phyloP scores from a whole-genome alignment of 441 rosid species.

The Mallotus japonicus region DNA sequence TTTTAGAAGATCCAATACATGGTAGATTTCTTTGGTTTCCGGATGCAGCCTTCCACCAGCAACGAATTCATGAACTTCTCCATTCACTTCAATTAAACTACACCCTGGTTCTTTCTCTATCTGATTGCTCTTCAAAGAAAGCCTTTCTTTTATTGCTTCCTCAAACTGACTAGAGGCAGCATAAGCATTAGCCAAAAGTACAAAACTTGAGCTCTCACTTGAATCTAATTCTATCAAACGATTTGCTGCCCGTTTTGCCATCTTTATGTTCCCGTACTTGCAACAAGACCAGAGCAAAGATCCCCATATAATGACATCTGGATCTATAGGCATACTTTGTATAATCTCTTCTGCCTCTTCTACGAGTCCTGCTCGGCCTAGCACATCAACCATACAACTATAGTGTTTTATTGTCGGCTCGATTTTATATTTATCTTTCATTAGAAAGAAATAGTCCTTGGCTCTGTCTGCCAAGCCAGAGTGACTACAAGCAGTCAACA shows the following conservation, averaged over 20 bases:
- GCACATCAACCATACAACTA: slow-evolving; percentile 53
- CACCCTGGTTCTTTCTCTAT: slow-evolving; percentile 48
- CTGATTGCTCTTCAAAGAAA: slow-evolving; percentile 36
- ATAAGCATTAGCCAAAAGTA: slow-evolving; percentile 42
- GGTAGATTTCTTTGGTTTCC: slow-evolving; percentile 47
- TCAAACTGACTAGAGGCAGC: slow-evolving; percentile 48
- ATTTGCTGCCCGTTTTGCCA: slow-evolving; percentile 49
- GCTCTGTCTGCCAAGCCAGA: slow-evolving; percentile 49
- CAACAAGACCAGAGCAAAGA: slow-evolving; percentile 47
- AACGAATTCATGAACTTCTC: slow-evolving; percentile 41
- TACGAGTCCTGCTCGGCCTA: slow-evolving; percentile 46
- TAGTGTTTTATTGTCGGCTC: slow-evolving; percentile 68
- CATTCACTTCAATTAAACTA: slow-evolving; percentile 51
- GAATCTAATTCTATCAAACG: slow-evolving; percentile 41
- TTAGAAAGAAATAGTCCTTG: slow-evolving; percentile 38
- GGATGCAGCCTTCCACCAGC: slow-evolving; percentile 49
- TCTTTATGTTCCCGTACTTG: slow-evolving; percentile 33
- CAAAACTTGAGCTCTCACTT: slow-evolving; percentile 46
- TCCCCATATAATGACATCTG: slow-evolving; percentile 53
- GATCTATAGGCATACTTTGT: slow-evolving; percentile 36
- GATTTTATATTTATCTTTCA: slow-evolving; percentile 45
- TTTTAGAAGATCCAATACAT: slow-evolving; percentile 38
- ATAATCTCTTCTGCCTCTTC: slow-evolving; percentile 51
- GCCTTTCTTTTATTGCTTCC: slow-evolving; percentile 44
- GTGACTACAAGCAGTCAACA: slow-evolving; percentile 48